Evolutionary conservation across 2,329 filamentous ascomycete species (phyloP), one percentile per base, ranked within the genome.

Genomic region (Scopulariopsis brevicaulis): DNA sequence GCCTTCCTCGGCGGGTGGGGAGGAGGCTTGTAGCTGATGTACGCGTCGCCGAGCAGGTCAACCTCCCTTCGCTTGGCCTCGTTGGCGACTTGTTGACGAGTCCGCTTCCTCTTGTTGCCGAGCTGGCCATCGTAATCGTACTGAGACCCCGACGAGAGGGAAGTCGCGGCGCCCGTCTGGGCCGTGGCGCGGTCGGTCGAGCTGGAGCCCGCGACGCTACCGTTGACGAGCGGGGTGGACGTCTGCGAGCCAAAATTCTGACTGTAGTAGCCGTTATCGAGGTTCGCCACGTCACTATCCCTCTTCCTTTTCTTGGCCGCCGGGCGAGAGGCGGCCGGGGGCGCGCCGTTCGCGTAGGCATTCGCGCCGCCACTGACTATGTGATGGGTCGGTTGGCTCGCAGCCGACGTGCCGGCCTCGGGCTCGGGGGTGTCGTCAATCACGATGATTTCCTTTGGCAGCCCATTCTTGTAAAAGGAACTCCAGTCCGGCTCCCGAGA

Each of bases 31-130:
- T 97, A 97, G 63, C 83, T 87, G 63, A 84, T 78, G 67, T 86
- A 89, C 22, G 86, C 83, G 69, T 92, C 86, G 25, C 83, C 82
- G 46, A 84, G 78, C 25, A 78, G 78, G 65, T 91, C 87, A 52
- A 87, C 74, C 66, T 94, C 89, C 65, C 87, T 82, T 63, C 86
- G 80, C 69, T 90, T 93, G 58, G 89, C 86, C 69, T 95, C 89
- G 68, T 91, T 89, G 66, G 89, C 87, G 58, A 86, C 80, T 63
- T 92, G 88, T 64, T 92, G 88, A 60, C 90, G 83, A 22, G 87
- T 90, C 18, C 94, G 83, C 74, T 96, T 96, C 66, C 92, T 83
- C 76, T 97, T 97, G 71, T 94, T 88, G 37, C 91, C 90, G n/a
- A 83, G 77, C 56, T 81, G 77, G 35, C 76, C 76, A 55, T 86